Evolutionary conservation across 2,329 filamentous ascomycete genomes (phyloP), one percentile per base, ranked within the genome.

Genomic region (Fusarium succisae): DNA sequence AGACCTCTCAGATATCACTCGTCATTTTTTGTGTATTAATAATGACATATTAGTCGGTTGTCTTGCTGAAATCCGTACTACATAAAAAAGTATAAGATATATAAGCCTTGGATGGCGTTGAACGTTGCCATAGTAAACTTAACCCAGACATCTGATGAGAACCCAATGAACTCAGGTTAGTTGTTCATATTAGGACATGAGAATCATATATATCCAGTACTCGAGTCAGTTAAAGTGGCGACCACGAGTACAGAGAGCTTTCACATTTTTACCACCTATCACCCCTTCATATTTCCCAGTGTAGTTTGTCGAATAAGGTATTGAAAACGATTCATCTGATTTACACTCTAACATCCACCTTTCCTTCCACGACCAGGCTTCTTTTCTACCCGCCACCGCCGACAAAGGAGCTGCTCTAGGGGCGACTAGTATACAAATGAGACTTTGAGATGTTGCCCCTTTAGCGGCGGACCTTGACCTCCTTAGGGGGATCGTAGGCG

Each of bases 401-500:
- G 78, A 84, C 80, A 85, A 84, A 83, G 77, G 81, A 83, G 78
- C 80, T 83, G 79, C 77, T 84, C 80, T 82, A 83, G 81, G 79
- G 82, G 82, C 80, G 81, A 83, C 82, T 84, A 83, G 82, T 83
- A 82, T 83, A 83, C 82, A 85, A 79, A 81, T 80, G 76, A 79
- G 74, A 79, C 70, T 77, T 71, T 70, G 75, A 73, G 76, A 70
- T 74, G 63, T 76, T 77, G 57, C 57, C 57, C 43, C 63, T 79
- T 84, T 85, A 89, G 79, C 82, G 82, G 81, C 88, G 88, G 77
- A 84, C 80, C 80, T 85, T 85, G 80, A 81, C 82, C 72, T 84
- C 84, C 81, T 88, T 87, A 63, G 94, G 94, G 74, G 94, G 94
- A 83, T 91, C 93, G 87, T 97, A 98, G 79, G 91, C 88, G 79